These are phyloP conservation scores for Azolla pinnata DNA, from an alignment of 75 land plant genomes.

Conservation along the genomic window DNA sequence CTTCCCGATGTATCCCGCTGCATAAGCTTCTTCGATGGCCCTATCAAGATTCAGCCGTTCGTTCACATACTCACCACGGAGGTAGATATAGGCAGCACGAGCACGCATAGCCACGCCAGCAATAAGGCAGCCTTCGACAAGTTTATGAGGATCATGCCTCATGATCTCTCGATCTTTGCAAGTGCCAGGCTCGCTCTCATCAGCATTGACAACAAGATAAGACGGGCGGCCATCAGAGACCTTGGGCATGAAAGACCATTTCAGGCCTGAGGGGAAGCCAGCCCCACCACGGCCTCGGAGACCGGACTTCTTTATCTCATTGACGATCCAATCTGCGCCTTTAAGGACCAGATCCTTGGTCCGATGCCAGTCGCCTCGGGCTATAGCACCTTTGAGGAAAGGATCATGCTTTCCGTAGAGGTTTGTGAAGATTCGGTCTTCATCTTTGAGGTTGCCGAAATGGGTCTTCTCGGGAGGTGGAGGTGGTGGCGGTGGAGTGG, in stretches of 20 bases:
- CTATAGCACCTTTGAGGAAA: conserved; percentile 69
- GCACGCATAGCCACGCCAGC: conserved; percentile 98
- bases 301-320: conserved; percentile 89
- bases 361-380: conserved; percentile 83
- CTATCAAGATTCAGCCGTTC: conserved; percentile 54
- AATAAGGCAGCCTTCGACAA: conserved; percentile 84
- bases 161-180: conserved; percentile 93
- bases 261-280: conserved; percentile 88
- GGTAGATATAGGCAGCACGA: conserved; percentile 81
- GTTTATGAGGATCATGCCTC: conserved; percentile 94
- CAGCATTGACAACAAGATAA: conserved; percentile 91
- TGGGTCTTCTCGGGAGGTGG: conserved; percentile 73
- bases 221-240: conserved; percentile 90
- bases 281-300: conserved; percentile 92
- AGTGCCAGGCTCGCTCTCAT: conserved; percentile 96
- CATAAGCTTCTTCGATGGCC: conserved; percentile 79
- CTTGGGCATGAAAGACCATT: conserved; percentile 98
- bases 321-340: conserved; percentile 92
- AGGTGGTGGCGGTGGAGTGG: conserved; percentile 84
- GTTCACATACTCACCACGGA: conserved; percentile 91
- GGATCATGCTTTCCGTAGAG: conserved; percentile 84
- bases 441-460: conserved; percentile 80
- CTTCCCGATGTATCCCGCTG: conserved; percentile 76
- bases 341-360: conserved; percentile 83
- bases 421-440: conserved; percentile 85